phyloP scores from a whole-genome alignment of 495 filamentous ascomycete genomes.

The Symbiotaphrina buchneri region DNA sequence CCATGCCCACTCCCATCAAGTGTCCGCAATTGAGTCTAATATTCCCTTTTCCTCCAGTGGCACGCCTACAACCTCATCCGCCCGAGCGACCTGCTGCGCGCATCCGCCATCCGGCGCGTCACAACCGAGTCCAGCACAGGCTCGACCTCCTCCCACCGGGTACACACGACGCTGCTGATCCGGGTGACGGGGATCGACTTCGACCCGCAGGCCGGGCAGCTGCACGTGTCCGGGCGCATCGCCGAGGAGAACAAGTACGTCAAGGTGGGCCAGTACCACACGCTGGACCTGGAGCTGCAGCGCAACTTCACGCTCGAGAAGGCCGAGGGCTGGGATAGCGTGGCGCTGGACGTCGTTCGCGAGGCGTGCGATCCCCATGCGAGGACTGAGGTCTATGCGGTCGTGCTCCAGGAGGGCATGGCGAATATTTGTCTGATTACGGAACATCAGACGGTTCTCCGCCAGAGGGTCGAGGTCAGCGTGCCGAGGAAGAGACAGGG shows the following conservation, averaged over 20 bases:
- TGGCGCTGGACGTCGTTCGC: conserved; percentile 53
- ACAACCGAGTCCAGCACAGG: conserved; percentile 49
- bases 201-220: conserved; percentile 57
- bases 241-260: conserved; percentile 66
- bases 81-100: conserved; percentile 53
- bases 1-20: conserved; percentile 2
- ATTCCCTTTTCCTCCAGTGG: conserved; percentile 64
- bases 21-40: not conserved
- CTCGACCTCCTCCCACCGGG: conserved; percentile 46
- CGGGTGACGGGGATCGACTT: conserved; percentile 72
- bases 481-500: conserved; percentile 58
- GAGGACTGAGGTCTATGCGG: conserved; percentile 59
- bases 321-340: conserved; percentile 70
- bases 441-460: conserved; percentile 69
- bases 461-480: conserved; percentile 64
- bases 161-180: conserved; percentile 61
- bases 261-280: conserved; percentile 69
- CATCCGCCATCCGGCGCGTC: conserved; percentile 65
- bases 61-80: conserved; percentile 90
- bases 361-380: conserved; percentile 45
- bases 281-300: conserved; percentile 72
- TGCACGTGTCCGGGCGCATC: conserved; percentile 72
- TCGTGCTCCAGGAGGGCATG: conserved; percentile 85
- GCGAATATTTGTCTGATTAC: conserved; percentile 90
- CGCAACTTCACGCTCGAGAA: conserved; percentile 74